Evolutionary conservation across 2,329 filamentous ascomycete genomes (phyloP), one percentile per base, ranked within the genome.

Genomic region (Alternaria sp.): DNA sequence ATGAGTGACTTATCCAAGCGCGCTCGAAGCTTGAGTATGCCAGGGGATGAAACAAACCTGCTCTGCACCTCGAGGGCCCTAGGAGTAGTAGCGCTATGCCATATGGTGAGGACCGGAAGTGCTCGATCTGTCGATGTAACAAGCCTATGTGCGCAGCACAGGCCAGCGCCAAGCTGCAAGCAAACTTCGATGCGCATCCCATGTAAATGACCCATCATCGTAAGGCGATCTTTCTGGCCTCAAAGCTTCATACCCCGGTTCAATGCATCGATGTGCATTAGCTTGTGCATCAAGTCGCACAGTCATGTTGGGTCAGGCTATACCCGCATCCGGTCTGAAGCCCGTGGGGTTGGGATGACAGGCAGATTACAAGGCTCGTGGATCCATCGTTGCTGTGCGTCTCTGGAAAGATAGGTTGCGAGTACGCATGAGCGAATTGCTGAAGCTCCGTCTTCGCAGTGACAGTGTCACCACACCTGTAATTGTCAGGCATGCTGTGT

Each of bases 331-430:
- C 41, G 47, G 58, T 54, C 21, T 12, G 28, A 26, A 10, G 58
- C 37, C 45, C 43, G 44, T 45, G 45, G 51, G 37, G n/a, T 30
- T 63, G 37, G 46, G 45, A 56, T 60, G 57, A 70, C 67, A 69
- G 62, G 47, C 37, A 33, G 50, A 51, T 65, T 65, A 60, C 54
- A 63, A 61, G 53, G 61, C 66, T 70, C 60, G 62, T 68, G 63
- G 59, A 33, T 30, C 26, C 33, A 47, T 28, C 37, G 21, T 47
- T 45, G 45, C 53, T 55, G 37, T 62, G 54, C 20, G n/a, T 51
- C 15, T 51, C 28, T 46, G 30, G 30, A 60, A 37, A 30, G 4
- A n/a, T 44, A 47, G 12, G 41, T 26, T 26, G 43, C 18, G 49
- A 44, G n/a, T 37, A 50, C 37, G 54, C 37, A 58, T 45, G 33